Percentiles rank a stretch among this genome's conserved stretches.
phyloP scores from a whole-genome alignment of 306 rosid species.

The Trichosanthes truncata region DNA sequence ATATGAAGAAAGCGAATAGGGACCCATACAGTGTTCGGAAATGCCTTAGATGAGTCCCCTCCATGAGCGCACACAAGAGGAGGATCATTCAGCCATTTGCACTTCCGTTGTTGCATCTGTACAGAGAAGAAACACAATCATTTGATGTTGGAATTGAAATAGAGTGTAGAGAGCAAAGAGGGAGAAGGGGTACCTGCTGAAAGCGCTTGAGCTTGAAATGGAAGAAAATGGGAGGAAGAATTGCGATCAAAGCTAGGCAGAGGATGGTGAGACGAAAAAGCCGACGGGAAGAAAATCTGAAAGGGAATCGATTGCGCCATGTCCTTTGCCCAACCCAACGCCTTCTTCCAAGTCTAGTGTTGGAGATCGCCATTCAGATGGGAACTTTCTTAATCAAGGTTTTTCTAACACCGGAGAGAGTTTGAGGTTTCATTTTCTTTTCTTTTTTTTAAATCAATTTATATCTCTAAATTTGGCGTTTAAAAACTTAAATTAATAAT shows the following conservation, averaged over 20 bases:
- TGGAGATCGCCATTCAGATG: not conserved
- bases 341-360: constrained; percentile 16
- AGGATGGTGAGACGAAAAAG: constrained; percentile 30
- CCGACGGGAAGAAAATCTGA: constrained; percentile 26
- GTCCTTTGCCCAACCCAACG: constrained; percentile 5
- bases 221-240: constrained; percentile 68
- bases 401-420: too few species aligned
- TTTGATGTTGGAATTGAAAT: not conserved
- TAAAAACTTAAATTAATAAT: too few species aligned
- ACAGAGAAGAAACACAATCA: not conserved
- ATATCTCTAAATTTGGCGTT: too few species aligned
- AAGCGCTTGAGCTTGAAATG: constrained; percentile 52
- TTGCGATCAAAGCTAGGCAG: constrained; percentile 35
- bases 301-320: constrained; percentile 12
- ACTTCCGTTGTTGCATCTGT: constrained; percentile 42
- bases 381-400: not conserved
- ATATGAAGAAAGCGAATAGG: too few species aligned
- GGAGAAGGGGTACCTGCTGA: constrained; percentile 28
- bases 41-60: constrained; percentile 71
- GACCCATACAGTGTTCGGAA: constrained; percentile 57
- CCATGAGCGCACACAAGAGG: constrained; percentile 93
- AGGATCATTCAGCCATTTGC: constrained; percentile 62
- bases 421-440: too few species aligned
- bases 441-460: too few species aligned
- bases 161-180: not conserved